Base-by-base conservation (phyloP, 1,284 basidiomycete genomes). In the Pyrrhoderma lamaoense region DNA sequence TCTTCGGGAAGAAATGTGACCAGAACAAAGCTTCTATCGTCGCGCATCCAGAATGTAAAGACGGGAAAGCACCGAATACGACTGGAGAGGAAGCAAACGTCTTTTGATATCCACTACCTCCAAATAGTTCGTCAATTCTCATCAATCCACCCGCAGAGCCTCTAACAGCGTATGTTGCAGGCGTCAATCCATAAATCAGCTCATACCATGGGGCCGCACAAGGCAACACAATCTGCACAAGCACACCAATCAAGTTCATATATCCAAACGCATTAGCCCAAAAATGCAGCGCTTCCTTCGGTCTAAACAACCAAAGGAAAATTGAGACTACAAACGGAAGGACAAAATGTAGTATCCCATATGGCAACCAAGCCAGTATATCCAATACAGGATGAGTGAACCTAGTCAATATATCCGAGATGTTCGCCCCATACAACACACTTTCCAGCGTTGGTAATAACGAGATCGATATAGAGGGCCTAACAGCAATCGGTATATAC, bases 141-240 rank as follows among this genome's bases (percentile, higher is more conserved):
- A 87, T 84, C 5, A 99, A 79, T 1, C 95, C 95, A 13, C 92
- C 95, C 0, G 95, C 84, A 0, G 93, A 97, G 22, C 96, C 93
- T 44, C 81, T 82, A 77, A 96, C 94, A 47, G 72, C 71, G 70
- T 98, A 98, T 63, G 93, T 81, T 35, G 95, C 95, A 0, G 95
- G 95, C 0, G 90, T 95, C 27, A 98, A 80, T 2, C 96, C 96
- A 65, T 99, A 89, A 55, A 97, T 92, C 61, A 99, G 79, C 65
- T 99, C 96, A 67, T 99, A 99, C 96, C 94, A 95, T 14, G 95
- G 96, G 0, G 95, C 86, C 0, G 95, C 86, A 62, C 93, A 97
- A 0, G 95, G 96, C 54, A 99, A 78, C 23, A 90, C 62, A 59
- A 97, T 85, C 65, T 99, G 96, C 52, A 85, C 79, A 59, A 93